Conservation (phyloP, 2,329 filamentous ascomycete genomes). For the Karstenula rhodostoma region DNA sequence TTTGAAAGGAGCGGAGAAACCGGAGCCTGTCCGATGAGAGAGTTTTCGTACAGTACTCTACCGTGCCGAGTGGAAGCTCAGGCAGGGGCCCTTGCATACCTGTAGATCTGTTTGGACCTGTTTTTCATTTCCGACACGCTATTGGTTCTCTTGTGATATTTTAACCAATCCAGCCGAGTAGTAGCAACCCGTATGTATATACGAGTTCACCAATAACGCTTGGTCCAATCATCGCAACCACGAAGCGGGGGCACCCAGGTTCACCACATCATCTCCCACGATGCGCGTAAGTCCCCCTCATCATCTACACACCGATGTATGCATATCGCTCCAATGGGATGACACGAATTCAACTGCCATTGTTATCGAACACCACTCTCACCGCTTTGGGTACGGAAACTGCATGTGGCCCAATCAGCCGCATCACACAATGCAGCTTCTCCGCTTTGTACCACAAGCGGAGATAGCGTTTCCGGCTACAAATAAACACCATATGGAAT, state of each 20-base stretch:
- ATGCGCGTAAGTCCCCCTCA: not conserved
- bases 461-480: not conserved
- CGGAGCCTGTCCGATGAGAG: not conserved
- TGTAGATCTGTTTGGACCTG: no score
- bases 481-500: not conserved
- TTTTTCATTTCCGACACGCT: no score
- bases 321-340: not conserved
- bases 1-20: not conserved
- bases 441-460: slow-evolving; percentile 1
- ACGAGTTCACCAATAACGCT: no score
- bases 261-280: no score
- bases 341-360: not conserved
- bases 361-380: not conserved
- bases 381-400: not conserved
- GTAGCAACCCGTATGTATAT: no score
- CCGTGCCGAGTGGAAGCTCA: no score
- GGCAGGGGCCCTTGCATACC: no score
- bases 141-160: no score
- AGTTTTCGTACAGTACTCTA: no score
- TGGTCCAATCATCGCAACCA: no score
- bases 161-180: no score
- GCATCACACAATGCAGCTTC: not conserved
- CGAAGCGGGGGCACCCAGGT: no score
- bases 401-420: not conserved
- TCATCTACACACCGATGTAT: not conserved